phyloP scores from a whole-genome alignment of 2,329 filamentous ascomycete species.

The Periconia digitata region DNA sequence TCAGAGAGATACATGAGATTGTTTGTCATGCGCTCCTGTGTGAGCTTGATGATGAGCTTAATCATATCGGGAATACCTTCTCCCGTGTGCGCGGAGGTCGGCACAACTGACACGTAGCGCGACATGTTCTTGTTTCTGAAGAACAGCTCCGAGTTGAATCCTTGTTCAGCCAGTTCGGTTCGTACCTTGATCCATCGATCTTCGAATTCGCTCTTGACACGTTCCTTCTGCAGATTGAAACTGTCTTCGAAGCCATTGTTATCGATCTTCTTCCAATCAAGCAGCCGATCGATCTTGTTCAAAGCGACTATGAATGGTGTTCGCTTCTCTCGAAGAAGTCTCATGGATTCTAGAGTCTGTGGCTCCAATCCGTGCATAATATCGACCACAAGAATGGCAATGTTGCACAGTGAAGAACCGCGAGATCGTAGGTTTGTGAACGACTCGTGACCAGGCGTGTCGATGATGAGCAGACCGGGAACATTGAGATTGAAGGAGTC shows the following conservation, averaged over 20 bases:
- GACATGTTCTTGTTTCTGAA: conserved; percentile 99
- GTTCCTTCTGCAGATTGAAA: conserved; percentile 84
- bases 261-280: conserved; percentile 97
- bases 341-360: conserved; percentile 97
- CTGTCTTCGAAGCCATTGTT: conserved; percentile 98
- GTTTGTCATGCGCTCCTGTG: conserved; percentile 95
- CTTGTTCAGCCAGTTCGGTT: conserved; percentile 90
- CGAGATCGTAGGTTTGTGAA: conserved; percentile 97
- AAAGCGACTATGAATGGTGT: conserved; percentile 98
- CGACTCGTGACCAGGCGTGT: conserved; percentile 99
- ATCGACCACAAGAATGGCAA: conserved; percentile 97
- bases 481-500: conserved; percentile 94
- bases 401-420: conserved; percentile 98
- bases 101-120: conserved; percentile 90
- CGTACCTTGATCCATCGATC: conserved; percentile 90
- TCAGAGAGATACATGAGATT: conserved; percentile 98
- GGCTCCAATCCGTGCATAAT: conserved; percentile 99
- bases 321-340: conserved; percentile 84
- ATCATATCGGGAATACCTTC: conserved; percentile 99
- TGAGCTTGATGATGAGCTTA: conserved; percentile 88
- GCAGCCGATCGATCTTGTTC: conserved; percentile 99
- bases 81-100: conserved; percentile 96
- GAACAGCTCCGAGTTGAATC: conserved; percentile 96
- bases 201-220: conserved; percentile 90
- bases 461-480: conserved; percentile 92